Percentiles rank a stretch among this genome's conserved stretches.
Conservation (phyloP, 495 filamentous ascomycete genomes). For the Penicillium steckii region DNA sequence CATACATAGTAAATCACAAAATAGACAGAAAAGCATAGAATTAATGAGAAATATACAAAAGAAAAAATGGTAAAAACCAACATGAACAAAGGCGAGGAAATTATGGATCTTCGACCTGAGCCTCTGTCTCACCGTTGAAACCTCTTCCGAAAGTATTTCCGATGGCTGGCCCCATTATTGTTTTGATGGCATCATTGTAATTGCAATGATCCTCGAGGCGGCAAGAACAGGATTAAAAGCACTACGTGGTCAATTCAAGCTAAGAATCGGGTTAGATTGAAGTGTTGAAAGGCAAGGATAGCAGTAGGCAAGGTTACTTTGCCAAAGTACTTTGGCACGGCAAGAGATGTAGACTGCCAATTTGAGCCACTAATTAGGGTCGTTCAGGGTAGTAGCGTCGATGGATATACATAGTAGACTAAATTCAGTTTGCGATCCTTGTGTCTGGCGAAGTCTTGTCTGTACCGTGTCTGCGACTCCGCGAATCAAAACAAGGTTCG, state of each 20-base stretch:
- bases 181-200: background rate
- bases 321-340: background rate
- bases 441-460: background rate
- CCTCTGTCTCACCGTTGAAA: conserved; percentile 15
- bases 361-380: conserved; percentile 10
- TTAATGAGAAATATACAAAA: background rate
- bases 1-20: too few species aligned
- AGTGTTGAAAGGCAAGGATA: too few species aligned
- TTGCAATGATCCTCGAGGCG: background rate
- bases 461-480: conserved; percentile 7
- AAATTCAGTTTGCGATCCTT: conserved; percentile 15
- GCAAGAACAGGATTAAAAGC: background rate
- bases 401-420: conserved; percentile 15
- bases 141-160: conserved; percentile 4
- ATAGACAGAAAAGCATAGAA: background rate
- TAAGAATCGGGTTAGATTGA: too few species aligned
- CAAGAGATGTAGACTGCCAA: background rate
- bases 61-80: background rate
- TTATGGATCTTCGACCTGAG: conserved; percentile 6
- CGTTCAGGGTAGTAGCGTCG: conserved; percentile 19
- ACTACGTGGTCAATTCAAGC: background rate
- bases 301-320: too few species aligned
- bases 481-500: conserved; percentile 10
- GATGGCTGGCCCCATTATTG: background rate
- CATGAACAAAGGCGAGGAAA: background rate